Evolutionary conservation across 1,139 yeast species (phyloP).

Genomic region (Nakaseomyces bracarensis): DNA sequence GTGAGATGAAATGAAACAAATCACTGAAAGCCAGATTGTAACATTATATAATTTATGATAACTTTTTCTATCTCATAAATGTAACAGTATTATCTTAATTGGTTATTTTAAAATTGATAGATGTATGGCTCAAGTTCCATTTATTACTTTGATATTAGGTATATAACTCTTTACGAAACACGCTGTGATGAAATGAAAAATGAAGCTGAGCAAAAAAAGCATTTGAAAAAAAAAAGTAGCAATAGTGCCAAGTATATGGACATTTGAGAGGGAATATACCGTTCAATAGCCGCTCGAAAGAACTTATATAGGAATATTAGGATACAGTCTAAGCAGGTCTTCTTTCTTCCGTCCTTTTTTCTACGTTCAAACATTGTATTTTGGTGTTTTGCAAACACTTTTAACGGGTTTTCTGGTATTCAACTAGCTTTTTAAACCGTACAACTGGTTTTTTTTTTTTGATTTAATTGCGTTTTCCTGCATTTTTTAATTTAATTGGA

Average conservation of each 20-base stretch:
- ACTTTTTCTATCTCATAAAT: too few relatives aligned
- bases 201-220: not conserved
- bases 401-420: not conserved
- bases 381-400: not conserved
- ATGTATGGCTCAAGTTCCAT: too few relatives aligned
- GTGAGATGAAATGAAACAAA: too few relatives aligned
- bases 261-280: not conserved
- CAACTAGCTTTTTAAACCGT: too few relatives aligned
- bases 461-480: too few relatives aligned
- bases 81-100: too few relatives aligned
- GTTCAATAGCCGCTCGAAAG: not conserved
- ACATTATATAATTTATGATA: not conserved
- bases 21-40: not conserved
- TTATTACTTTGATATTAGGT: not conserved
- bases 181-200: too few relatives aligned
- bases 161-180: not conserved
- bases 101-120: too few relatives aligned
- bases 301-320: not conserved
- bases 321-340: constrained; percentile 4
- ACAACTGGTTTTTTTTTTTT: too few relatives aligned
- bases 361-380: not conserved
- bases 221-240: not conserved
- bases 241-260: not conserved
- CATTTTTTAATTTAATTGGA: too few relatives aligned
- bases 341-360: not conserved